Evolutionary conservation across 257 asterid species (phyloP).

Genomic region (Scutellaria barbata): DNA sequence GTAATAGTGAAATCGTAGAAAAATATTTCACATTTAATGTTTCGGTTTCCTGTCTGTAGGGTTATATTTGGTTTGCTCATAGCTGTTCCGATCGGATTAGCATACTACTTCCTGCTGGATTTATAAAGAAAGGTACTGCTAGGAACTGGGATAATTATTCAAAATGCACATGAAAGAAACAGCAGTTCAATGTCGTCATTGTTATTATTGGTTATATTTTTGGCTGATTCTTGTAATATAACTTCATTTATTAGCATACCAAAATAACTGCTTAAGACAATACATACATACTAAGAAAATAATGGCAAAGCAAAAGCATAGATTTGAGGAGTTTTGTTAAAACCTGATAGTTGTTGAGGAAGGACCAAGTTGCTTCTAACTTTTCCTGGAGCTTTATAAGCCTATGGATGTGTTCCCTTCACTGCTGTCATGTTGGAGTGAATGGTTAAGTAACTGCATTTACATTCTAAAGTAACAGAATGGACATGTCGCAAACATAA

Average conservation of each 20-base stretch:
- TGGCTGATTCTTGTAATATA: slow-evolving; percentile 22
- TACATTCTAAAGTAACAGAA: slow-evolving; percentile 19
- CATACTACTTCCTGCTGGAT: slow-evolving; percentile 74
- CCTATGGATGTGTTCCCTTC: not conserved
- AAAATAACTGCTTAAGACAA: slow-evolving; percentile 12
- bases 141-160: slow-evolving; percentile 24
- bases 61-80: slow-evolving; percentile 76
- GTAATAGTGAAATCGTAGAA: not conserved
- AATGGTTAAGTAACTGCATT: not conserved
- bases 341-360: slow-evolving; percentile 26
- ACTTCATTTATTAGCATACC: slow-evolving; percentile 27
- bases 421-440: slow-evolving; percentile 22
- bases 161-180: slow-evolving; percentile 3
- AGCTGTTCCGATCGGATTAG: slow-evolving; percentile 73
- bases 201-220: slow-evolving; percentile 15
- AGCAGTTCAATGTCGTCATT: slow-evolving; percentile 23
- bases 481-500: not conserved
- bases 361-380: no score
- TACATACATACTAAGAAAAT: slow-evolving; percentile 6
- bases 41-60: slow-evolving; percentile 49
- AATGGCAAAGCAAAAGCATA: slow-evolving; percentile 16
- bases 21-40: not conserved
- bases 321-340: not conserved
- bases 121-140: slow-evolving; percentile 44
- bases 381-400: slow-evolving; percentile 5